Conservation (phyloP, 2,329 filamentous ascomycete genomes). For the Paecilomyces formosus region DNA sequence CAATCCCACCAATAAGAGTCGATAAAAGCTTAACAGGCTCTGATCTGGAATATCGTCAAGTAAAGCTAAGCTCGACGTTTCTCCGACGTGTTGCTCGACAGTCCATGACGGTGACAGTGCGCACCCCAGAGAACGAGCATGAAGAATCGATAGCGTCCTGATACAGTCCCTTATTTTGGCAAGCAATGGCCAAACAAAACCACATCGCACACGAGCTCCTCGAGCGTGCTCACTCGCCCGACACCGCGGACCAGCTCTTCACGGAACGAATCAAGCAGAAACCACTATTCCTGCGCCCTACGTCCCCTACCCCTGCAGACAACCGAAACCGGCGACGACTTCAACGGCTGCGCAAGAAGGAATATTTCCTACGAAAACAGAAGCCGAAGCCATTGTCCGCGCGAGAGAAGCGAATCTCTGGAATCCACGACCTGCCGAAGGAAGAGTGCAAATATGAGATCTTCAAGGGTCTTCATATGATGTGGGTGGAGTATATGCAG, state of each 20-base stretch:
- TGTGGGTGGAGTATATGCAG: conserved; percentile 81
- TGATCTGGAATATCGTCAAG: neutral
- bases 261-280: conserved; percentile 76
- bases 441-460: conserved; percentile 63
- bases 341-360: conserved; percentile 40
- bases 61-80: neutral
- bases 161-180: neutral
- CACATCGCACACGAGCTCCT: conserved; percentile 60
- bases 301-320: conserved; percentile 57
- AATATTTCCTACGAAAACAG: conserved; percentile 39
- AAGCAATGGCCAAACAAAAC: conserved; percentile 12
- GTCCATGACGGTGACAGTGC: neutral
- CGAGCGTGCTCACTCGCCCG: conserved; percentile 68
- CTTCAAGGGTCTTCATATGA: conserved; percentile 65
- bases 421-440: conserved; percentile 67
- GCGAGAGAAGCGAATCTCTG: conserved; percentile 64
- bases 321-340: conserved; percentile 46
- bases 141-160: neutral
- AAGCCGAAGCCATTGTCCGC: conserved; percentile 68
- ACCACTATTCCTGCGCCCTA: conserved; percentile 69
- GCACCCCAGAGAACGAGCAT: neutral
- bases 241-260: conserved; percentile 64
- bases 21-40: neutral
- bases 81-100: neutral
- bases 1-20: neutral